Base-by-base conservation (phyloP, 352 stramenopile genomes). In the Globisporangium takayamanum region DNA sequence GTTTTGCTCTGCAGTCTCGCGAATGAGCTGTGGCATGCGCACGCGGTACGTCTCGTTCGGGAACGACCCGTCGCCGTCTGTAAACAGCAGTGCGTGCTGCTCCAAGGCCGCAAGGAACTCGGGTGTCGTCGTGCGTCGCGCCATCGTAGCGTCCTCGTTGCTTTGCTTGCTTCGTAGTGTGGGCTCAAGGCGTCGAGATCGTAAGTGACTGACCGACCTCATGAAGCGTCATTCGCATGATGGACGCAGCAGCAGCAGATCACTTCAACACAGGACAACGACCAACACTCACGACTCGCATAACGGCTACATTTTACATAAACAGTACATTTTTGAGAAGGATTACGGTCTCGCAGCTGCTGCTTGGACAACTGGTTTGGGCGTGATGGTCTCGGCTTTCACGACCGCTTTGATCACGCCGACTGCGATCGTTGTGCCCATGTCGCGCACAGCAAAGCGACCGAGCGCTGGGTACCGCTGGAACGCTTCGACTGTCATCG, bases 371-470 rank as follows among this genome's bases (percentile, higher is more conserved):
- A 30, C 30, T 6, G 20, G 2, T 22, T 55, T 55, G n/a, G 20
- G 33, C n/a, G 47, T 45, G 14, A 28, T 80, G 3, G 25, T 66
- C 36, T 86, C 81, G 69, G 92, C 92, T 80, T 96, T 95, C 57
- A 74, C 81, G 47, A 98, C 88, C 44, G 76, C 78, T 73, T 99
- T 99, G 74, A 99, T 98, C 52, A 99, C 88, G 74, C 97, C 96
- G 46, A 99, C 95, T 48, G 96, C 97, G 46, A 99, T 95, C 37
- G 95, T 99, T 73, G 96, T 87, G 66, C 87, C 75, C 93, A 98
- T 98, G 73, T 99, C 97, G 73, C 96, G 92, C 55, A 99, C 93
- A 53, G 90, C 92, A 75, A 99, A 98, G 69, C 97, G 84, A 5
- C 74, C 97, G 15, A 99, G 82, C 47, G 95, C 81, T 25, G 97